Evolutionary conservation across 176 grass and related monocot genomes (phyloP), one percentile per base, ranked within the genome.

Genomic region (Eremochloa ophiuroides): DNA sequence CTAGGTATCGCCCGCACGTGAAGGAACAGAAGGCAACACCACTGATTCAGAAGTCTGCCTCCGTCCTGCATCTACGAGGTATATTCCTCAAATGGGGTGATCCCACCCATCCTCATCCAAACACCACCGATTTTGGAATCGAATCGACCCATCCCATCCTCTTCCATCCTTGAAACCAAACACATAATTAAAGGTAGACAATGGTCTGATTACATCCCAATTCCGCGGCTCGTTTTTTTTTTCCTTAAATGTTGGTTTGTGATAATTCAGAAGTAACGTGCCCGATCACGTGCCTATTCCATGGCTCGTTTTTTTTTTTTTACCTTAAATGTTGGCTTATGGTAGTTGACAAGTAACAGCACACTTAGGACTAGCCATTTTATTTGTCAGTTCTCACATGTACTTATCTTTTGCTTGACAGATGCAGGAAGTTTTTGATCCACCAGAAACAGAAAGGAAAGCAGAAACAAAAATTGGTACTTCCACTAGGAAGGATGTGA

Each of bases 381-480:
- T 81, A 58, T 68, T 31, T 58, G 27, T 38, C 48, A 5, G 7
- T 30, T 48, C 62, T 87, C 56, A 20, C 8, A 17, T 62, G 68
- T 46, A 46, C 37, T 28, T 34, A 6, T 41, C 9, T 44, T 80
- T 44, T 39, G 3, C 35, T 56, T 73, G n/a, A 56, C 86, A 84
- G 81, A 80, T 88, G 87, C 77, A 80, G 87, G 87, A 84, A 62
- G 69, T 62, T 74, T 67, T 61, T 25, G 62, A 80, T 84, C 76
- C 62, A 20, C 70, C 87, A 33, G 75, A 40, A 61, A 39, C 38
- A 60, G 69, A 31, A 74, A 47, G n/a, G 66, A 62, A 22, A 74
- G 25, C 20, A 68, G 81, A 41, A 69, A 31, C 39, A 40, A 69
- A 79, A 23, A 13, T 48, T 30, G 12, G 0, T 18, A 10, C 39